Evolutionary conservation across 2,329 filamentous ascomycete genomes (phyloP).

Genomic region (Scedosporium minutisporum): DNA sequence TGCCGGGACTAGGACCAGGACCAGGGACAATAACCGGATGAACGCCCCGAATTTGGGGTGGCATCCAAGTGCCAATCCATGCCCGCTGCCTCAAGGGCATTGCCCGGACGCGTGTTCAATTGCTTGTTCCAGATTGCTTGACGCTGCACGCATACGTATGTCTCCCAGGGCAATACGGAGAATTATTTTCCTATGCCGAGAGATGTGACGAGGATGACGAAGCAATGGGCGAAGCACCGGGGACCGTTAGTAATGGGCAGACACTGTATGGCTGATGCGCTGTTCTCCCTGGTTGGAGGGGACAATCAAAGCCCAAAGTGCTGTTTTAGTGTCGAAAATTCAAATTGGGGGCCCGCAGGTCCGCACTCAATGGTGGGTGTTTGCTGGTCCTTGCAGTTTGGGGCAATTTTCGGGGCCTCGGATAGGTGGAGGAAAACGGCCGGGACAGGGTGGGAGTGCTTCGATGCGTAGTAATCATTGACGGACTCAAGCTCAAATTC

Average conservation of each 20-base stretch:
- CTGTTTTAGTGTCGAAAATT: background rate
- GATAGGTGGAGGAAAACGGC: background rate
- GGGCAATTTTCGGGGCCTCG: background rate
- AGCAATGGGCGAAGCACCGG: no score
- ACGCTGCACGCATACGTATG: background rate
- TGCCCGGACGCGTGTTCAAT: slow-evolving; percentile 3
- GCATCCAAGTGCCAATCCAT: slow-evolving; percentile 2
- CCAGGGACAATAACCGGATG: background rate
- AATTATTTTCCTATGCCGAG: background rate
- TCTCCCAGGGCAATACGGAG: background rate
- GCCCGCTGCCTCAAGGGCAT: slow-evolving; percentile 1
- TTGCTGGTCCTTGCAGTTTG: background rate
- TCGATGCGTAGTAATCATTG: no score
- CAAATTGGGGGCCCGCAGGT: background rate
- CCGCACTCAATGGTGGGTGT: background rate
- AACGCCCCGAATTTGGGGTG: slow-evolving; percentile 1
- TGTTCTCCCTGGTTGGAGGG: background rate
- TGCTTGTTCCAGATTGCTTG: background rate
- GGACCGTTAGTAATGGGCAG: background rate
- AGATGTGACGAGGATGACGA: background rate
- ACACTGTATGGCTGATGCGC: background rate
- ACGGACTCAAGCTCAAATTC: no score
- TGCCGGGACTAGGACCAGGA: no score
- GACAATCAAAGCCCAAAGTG: background rate
- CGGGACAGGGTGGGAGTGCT: background rate